A percentile compares a stretch with the other conserved stretches of the same genome.
Conservation (phyloP, 2,329 filamentous ascomycete genomes). For the Clarireedia homoeocarpa region DNA sequence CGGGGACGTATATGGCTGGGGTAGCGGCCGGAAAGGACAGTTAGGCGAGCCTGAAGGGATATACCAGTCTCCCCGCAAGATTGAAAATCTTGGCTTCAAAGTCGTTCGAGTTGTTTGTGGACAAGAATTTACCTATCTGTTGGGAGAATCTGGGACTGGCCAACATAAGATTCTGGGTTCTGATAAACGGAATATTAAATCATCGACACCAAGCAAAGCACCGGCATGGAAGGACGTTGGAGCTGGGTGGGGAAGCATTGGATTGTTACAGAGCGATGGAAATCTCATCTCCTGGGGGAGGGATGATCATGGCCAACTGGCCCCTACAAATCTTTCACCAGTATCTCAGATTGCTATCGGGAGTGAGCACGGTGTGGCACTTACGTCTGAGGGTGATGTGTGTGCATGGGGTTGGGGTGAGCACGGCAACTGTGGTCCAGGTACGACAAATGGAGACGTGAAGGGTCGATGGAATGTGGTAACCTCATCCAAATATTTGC, state of each 20-base stretch:
- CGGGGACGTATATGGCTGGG: constrained; percentile 82
- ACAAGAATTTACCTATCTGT: constrained; percentile 75
- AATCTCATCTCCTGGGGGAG: constrained; percentile 69
- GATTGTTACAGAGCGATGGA: constrained; percentile 56
- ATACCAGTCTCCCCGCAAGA: constrained; percentile 51
- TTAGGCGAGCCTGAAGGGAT: constrained; percentile 52
- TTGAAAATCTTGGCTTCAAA: constrained; percentile 52
- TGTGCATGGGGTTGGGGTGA: constrained; percentile 95
- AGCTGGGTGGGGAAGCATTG: constrained; percentile 78
- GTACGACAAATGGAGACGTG: constrained; percentile 55
- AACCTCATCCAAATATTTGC: constrained; percentile 47
- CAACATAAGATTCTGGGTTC: constrained; percentile 61
- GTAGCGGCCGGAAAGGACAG: constrained; percentile 78
- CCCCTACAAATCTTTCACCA: constrained; percentile 51
- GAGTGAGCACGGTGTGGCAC: constrained; percentile 80
- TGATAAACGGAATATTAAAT: constrained; percentile 63
- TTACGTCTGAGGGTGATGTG: constrained; percentile 58
- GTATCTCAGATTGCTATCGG: constrained; percentile 65
- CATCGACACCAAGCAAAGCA: constrained; percentile 45
- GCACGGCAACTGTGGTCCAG: constrained; percentile 87
- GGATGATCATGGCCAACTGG: constrained; percentile 76
- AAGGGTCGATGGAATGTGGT: constrained; percentile 63
- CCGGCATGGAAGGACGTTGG: constrained; percentile 58
- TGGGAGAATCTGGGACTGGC: constrained; percentile 48
- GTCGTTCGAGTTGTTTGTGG: constrained; percentile 66